phyloP scores from a whole-genome alignment of 1,284 basidiomycete genomes.

The Leccinum fallax region DNA sequence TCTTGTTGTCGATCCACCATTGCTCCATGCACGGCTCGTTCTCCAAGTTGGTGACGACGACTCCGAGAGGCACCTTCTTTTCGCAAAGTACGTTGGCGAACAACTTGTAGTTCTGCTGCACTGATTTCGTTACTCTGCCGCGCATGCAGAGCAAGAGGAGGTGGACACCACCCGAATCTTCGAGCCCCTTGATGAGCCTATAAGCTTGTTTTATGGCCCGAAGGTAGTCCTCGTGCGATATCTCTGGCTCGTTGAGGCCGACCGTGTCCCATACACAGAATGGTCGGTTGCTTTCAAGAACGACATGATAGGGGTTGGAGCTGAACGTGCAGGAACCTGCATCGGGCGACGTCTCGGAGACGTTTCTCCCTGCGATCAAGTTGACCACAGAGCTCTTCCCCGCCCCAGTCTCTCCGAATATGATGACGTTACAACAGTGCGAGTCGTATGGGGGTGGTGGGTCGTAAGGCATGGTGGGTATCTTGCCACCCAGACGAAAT shows the following conservation, averaged over 20 bases:
- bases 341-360: slow-evolving; percentile 29
- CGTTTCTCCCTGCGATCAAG: slow-evolving; percentile 23
- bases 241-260: slow-evolving; percentile 41
- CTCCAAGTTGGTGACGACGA: slow-evolving; percentile 41
- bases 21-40: slow-evolving; percentile 41
- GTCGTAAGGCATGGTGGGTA: background rate
- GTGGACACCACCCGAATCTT: slow-evolving; percentile 34
- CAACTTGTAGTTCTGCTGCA: slow-evolving; percentile 32
- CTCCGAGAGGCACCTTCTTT: slow-evolving; percentile 34
- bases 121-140: slow-evolving; percentile 37
- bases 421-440: slow-evolving; percentile 24
- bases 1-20: slow-evolving; percentile 29
- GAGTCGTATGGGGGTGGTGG: slow-evolving; percentile 22
- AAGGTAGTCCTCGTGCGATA: slow-evolving; percentile 23
- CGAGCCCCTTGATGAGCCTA: slow-evolving; percentile 34
- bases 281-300: slow-evolving; percentile 10
- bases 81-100: slow-evolving; percentile 32
- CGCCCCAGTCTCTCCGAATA: slow-evolving; percentile 31
- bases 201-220: slow-evolving; percentile 37
- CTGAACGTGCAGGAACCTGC: slow-evolving; percentile 28
- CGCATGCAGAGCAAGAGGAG: slow-evolving; percentile 43
- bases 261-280: slow-evolving; percentile 38
- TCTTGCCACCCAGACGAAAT: slow-evolving; percentile 12
- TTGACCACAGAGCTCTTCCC: slow-evolving; percentile 35
- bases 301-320: slow-evolving; percentile 19